phyloP scores from a whole-genome alignment of 1,284 basidiomycete genomes.

The Heterobasidion annosum region DNA sequence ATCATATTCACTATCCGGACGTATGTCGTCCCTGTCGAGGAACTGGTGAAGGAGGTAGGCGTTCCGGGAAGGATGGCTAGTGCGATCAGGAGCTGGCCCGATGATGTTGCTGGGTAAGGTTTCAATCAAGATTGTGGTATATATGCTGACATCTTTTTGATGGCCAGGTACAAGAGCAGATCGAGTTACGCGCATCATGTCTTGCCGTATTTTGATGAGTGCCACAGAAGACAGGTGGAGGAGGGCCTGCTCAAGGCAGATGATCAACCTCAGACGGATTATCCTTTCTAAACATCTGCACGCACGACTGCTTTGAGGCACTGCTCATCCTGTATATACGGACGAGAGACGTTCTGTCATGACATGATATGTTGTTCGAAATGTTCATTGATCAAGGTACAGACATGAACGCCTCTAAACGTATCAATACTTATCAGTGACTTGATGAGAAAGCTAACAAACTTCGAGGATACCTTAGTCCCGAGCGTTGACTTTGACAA shows the following conservation, averaged over 20 bases:
- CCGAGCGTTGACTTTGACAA: no score
- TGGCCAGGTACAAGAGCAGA: slow-evolving; percentile 50
- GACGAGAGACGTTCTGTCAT: no score
- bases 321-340: no score
- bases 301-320: no score
- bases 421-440: no score
- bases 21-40: slow-evolving; percentile 54
- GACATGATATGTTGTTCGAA: no score
- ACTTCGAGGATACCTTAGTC: no score
- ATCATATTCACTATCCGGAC: slow-evolving; percentile 75
- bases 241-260: neutral
- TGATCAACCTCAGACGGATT: neutral
- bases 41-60: slow-evolving; percentile 51
- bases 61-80: slow-evolving; percentile 60
- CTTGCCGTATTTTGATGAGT: slow-evolving; percentile 38
- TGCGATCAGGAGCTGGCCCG: slow-evolving; percentile 34
- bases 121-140: neutral
- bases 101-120: slow-evolving; percentile 5
- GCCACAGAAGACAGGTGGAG: slow-evolving; percentile 29
- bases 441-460: no score
- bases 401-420: no score
- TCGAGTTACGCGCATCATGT: slow-evolving; percentile 35
- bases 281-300: neutral
- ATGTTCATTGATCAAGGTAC: no score
- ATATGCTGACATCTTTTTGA: neutral